phyloP scores from a whole-genome alignment of 352 stramenopile genomes.

The Globisporangium paddicum region DNA sequence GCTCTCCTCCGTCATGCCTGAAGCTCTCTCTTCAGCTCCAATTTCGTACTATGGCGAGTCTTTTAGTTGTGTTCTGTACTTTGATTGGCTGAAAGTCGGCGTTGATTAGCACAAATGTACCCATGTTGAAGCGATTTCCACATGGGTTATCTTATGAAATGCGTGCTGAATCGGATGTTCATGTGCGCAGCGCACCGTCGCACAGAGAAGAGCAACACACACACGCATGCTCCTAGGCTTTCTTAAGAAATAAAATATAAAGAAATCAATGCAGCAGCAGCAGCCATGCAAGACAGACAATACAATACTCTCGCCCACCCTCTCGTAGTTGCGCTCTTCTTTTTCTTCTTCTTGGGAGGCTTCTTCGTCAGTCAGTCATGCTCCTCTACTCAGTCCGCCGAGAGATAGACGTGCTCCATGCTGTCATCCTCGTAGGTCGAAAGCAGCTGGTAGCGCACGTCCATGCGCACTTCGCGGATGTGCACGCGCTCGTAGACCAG shows the following conservation, averaged over 20 bases:
- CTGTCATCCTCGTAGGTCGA: slow-evolving; percentile 79
- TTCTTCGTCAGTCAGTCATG: not conserved
- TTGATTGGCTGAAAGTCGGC: not conserved
- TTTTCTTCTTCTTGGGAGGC: not conserved
- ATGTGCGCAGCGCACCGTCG: not conserved
- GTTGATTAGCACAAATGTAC: not conserved
- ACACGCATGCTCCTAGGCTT: not conserved
- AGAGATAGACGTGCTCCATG: slow-evolving; percentile 78
- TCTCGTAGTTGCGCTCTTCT: not conserved
- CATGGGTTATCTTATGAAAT: not conserved
- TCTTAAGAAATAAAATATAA: not conserved
- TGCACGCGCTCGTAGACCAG: slow-evolving; percentile 78
- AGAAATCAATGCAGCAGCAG: not conserved
- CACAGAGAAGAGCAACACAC: not conserved
- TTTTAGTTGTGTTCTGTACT: too few relatives aligned
- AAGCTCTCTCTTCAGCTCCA: too few relatives aligned
- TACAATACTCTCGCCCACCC: not conserved
- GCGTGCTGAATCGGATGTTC: not conserved
- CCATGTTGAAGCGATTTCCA: not conserved
- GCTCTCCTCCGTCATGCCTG: not conserved
- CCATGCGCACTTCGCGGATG: slow-evolving; percentile 44
- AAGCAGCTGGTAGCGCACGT: slow-evolving; percentile 71
- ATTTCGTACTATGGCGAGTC: too few relatives aligned
- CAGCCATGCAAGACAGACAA: not conserved
- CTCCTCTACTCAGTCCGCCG: slow-evolving; percentile 35